Evolutionary conservation across 148 eudicot genomes (phyloP).

Genomic region (Rhododendron kiyosumense): DNA sequence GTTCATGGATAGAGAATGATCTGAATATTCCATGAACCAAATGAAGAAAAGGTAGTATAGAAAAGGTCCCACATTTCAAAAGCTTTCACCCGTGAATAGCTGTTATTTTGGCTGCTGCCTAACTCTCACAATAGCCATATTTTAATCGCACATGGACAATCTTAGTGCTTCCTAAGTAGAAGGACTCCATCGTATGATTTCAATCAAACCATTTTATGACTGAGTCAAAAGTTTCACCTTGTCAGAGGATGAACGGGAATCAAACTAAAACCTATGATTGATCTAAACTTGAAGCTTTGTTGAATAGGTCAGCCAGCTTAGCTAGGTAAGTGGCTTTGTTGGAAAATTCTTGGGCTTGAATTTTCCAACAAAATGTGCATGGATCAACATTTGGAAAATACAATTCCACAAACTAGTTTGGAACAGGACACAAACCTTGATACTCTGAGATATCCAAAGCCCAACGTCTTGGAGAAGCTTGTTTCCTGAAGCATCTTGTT

Average conservation of each 20-base stretch:
- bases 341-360: neutral
- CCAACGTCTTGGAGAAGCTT: constrained; percentile 82
- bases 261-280: neutral
- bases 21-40: neutral
- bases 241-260: neutral
- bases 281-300: too few relatives aligned
- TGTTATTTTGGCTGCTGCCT: neutral
- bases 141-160: neutral
- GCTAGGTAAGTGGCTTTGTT: too few relatives aligned
- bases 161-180: neutral
- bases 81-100: neutral
- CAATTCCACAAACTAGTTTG: neutral
- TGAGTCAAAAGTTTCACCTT: neutral
- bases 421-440: constrained; percentile 48
- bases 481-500: constrained; percentile 92
- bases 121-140: neutral
- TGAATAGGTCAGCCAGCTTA: too few relatives aligned
- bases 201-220: neutral
- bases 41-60: neutral
- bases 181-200: neutral
- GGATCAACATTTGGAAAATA: neutral
- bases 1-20: neutral
- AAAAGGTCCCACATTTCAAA: neutral
- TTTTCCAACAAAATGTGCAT: neutral
- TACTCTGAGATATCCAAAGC: constrained; percentile 77